Percentiles rank a stretch among this genome's conserved stretches.
phyloP scores from a whole-genome alignment of 1,284 basidiomycete genomes.

The Cerioporus squamosus region DNA sequence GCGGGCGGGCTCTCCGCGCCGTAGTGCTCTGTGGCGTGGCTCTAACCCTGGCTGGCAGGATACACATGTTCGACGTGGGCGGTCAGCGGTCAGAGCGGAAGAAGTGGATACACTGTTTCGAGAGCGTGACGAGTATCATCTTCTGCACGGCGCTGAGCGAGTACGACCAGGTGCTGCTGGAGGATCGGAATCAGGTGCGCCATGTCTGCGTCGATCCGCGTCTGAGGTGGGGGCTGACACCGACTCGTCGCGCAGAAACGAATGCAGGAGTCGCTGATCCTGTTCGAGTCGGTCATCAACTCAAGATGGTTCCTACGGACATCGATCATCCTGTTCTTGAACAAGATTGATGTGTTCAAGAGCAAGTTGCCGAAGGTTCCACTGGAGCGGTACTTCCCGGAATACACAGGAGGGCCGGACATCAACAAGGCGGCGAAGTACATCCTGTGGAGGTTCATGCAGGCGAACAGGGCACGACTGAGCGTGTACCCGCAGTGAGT shows the following conservation, averaged over 20 bases:
- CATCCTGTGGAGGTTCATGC: slow-evolving; percentile 97
- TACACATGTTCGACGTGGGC: slow-evolving; percentile 96
- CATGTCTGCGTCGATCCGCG: not conserved
- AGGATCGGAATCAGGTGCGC: slow-evolving; percentile 78
- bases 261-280: slow-evolving; percentile 91
- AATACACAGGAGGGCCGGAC: slow-evolving; percentile 92
- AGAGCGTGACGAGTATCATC: slow-evolving; percentile 94
- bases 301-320: slow-evolving; percentile 97
- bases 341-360: slow-evolving; percentile 98
- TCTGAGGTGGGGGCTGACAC: slow-evolving; percentile 35
- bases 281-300: slow-evolving; percentile 97
- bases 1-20: not conserved
- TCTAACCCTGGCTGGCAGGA: slow-evolving; percentile 57
- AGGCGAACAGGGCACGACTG: slow-evolving; percentile 87
- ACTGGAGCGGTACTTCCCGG: slow-evolving; percentile 89
- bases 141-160: slow-evolving; percentile 95
- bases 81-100: slow-evolving; percentile 93
- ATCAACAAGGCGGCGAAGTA: slow-evolving; percentile 99
- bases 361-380: slow-evolving; percentile 90
- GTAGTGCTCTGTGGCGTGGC: not conserved
- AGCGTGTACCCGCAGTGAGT: slow-evolving; percentile 93
- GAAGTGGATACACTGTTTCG: slow-evolving; percentile 96
- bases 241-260: slow-evolving; percentile 68
- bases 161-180: slow-evolving; percentile 89
- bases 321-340: slow-evolving; percentile 91